A percentile compares a stretch with the other conserved stretches of the same genome.
Evolutionary conservation across 257 asterid genomes (phyloP).

Genomic region (Petunia axillaris): DNA sequence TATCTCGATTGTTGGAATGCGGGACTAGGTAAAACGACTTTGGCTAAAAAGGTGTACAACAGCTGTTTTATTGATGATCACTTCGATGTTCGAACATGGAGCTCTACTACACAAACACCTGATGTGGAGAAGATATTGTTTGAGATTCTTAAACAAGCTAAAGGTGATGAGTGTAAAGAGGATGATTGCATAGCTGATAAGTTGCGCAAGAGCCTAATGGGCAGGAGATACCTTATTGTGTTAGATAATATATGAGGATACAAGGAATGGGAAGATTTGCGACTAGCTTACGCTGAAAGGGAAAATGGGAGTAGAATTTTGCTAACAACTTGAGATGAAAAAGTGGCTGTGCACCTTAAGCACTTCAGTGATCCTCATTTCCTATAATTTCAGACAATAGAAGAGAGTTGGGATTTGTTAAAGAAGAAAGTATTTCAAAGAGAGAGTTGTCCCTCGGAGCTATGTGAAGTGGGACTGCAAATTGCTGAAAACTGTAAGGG

Average conservation of each 20-base stretch:
- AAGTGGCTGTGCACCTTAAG: neutral
- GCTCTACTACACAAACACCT: neutral
- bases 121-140: too few relatives aligned
- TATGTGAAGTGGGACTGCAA: neutral
- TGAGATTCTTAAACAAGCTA: too few relatives aligned
- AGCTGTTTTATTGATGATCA: neutral
- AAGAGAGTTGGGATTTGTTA: constrained; percentile 7
- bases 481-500: neutral
- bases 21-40: neutral
- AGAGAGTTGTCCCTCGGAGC: neutral
- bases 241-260: neutral
- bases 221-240: neutral
- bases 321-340: neutral
- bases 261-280: neutral
- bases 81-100: neutral
- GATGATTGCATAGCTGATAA: neutral
- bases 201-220: neutral
- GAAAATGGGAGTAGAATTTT: constrained; percentile 22
- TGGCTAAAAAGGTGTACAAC: constrained; percentile 1
- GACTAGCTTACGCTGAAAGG: neutral
- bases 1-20: constrained; percentile 22
- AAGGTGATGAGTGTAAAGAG: neutral
- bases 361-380: neutral
- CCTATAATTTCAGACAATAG: neutral
- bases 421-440: neutral